Evolutionary conservation across 495 filamentous ascomycete species (phyloP).

Genomic region (Aspergillus incahuasiensis): DNA sequence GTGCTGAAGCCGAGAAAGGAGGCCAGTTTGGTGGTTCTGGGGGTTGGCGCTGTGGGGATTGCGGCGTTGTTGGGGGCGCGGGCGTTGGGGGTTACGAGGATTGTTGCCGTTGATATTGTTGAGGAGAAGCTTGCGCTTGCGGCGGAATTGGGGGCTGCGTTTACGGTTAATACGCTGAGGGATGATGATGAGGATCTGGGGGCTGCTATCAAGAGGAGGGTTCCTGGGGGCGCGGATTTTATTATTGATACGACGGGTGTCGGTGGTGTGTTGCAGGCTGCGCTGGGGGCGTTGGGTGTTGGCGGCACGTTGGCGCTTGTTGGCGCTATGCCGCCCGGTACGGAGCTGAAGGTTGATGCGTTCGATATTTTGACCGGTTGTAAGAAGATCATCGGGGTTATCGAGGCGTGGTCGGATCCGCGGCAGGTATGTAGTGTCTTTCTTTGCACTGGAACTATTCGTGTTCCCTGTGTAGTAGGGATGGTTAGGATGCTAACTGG

Average conservation of each 20-base stretch:
- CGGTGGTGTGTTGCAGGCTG: slow-evolving; percentile 24
- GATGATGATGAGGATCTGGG: slow-evolving; percentile 17
- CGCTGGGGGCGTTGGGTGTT: slow-evolving; percentile 31
- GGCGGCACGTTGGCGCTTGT: slow-evolving; percentile 39
- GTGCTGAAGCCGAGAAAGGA: slow-evolving; percentile 24
- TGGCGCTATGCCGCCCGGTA: slow-evolving; percentile 34
- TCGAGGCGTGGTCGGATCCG: slow-evolving; percentile 25
- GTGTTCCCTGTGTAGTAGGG: too few species aligned
- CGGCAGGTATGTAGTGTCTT: slow-evolving; percentile 19
- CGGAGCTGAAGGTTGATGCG: slow-evolving; percentile 26
- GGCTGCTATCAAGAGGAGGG: slow-evolving; percentile 21
- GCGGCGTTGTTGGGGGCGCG: slow-evolving; percentile 34
- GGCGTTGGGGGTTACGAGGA: slow-evolving; percentile 18
- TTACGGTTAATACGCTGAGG: slow-evolving; percentile 33
- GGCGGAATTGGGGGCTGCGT: slow-evolving; percentile 37
- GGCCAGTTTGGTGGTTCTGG: slow-evolving; percentile 31
- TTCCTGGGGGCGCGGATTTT: slow-evolving; percentile 30
- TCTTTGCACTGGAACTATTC: too few species aligned
- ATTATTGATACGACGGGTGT: slow-evolving; percentile 42
- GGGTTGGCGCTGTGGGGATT: slow-evolving; percentile 41
- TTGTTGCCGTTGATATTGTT: slow-evolving; percentile 44
- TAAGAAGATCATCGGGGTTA: slow-evolving; percentile 29
- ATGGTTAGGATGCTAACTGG: too few species aligned
- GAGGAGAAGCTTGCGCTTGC: slow-evolving; percentile 38
- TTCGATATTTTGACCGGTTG: slow-evolving; percentile 23